phyloP scores from a whole-genome alignment of 2,329 filamentous ascomycete genomes.

The Spiromastix sp. region DNA sequence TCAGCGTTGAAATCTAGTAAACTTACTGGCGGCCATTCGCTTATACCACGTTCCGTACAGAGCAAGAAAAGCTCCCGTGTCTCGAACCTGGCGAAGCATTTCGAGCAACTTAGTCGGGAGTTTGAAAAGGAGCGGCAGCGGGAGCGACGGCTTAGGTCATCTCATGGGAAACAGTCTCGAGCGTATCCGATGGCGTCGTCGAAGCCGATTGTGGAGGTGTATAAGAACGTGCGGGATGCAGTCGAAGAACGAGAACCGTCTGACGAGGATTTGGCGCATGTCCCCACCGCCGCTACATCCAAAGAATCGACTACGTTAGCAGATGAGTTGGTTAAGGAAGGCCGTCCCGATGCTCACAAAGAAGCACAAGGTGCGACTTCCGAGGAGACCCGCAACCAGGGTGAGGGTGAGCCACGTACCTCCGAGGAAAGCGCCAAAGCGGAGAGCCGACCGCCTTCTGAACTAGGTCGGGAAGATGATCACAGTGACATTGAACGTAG shows the following conservation, averaged over 20 bases:
- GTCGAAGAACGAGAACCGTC: constrained; percentile 66
- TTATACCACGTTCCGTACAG: constrained; percentile 80
- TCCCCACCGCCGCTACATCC: constrained; percentile 5
- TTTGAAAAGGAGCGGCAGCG: constrained; percentile 90
- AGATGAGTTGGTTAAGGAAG: constrained; percentile 18
- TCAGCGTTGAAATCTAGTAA: constrained; percentile 51
- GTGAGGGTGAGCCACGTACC: constrained; percentile 19
- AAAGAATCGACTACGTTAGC: constrained; percentile 12
- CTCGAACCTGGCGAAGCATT: constrained; percentile 85
- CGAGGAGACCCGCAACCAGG: constrained; percentile 15
- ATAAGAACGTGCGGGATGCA: constrained; percentile 85
- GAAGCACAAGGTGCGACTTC: constrained; percentile 24
- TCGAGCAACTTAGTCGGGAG: constrained; percentile 91
- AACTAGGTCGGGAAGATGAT: constrained; percentile 57
- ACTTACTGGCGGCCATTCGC: constrained; percentile 46
- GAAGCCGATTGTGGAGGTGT: constrained; percentile 94
- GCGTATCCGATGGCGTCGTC: constrained; percentile 84
- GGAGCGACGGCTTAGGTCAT: constrained; percentile 67
- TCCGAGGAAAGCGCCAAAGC: constrained; percentile 30
- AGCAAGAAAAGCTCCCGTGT: constrained; percentile 63
- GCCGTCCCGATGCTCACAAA: constrained; percentile 23
- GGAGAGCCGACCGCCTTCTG: constrained; percentile 44
- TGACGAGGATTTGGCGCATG: constrained; percentile 44
- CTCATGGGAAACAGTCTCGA: constrained; percentile 63
- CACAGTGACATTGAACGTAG: constrained; percentile 64